Evolutionary conservation across 306 rosid genomes (phyloP), one percentile per base, ranked within the genome.

Genomic region (Chamaecrista fasciculata): DNA sequence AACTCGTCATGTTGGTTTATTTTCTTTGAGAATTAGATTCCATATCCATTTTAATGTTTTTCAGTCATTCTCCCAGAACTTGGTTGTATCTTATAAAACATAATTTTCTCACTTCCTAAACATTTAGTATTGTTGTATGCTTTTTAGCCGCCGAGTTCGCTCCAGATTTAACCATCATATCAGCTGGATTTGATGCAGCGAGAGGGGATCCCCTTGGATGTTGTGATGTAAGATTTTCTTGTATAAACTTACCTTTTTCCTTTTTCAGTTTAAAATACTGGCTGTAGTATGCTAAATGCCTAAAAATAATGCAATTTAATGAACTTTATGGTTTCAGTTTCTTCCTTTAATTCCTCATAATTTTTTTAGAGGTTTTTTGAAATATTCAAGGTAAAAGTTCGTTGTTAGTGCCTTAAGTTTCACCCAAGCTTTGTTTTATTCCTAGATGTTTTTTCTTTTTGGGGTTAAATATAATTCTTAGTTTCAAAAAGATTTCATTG

Each of bases 111-210:
- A 55, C 10, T 23, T 48, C 67, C 71, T 49, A 31, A 33, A 73
- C 71, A 37, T 46, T 47, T 73, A 71, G 61, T 61, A 26, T 39
- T 9, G 25, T 57, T 47, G 14, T 21, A 7, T 80, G 43, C 73
- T 75, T 86, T 74, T 69, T 97, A 94, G 99, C 97, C 78, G 79
- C 89, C 37, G 88, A 86, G 77, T 94, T 91, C 67, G 81, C 88
- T 66, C 99, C 99, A 2, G 99, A 91, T 82, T 76, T 94, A 70
- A 87, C 88, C 80, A 91, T 94, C 71, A 83, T 94, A 88, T 94
- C 99, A 70, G 99, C 99, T 1, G 99, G 99, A 77, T 94, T 94
- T 82, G 99, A 94, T 89, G 99, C 99, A 67, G 99, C 99, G 20
- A 87, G 97, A 84, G 99, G 99, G 52, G 99, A 94, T 81, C 99